Percentiles rank a stretch among this genome's conserved stretches.
phyloP scores from a whole-genome alignment of 163 green algal genomes.

The Coccomyxa subellipsoidea region DNA sequence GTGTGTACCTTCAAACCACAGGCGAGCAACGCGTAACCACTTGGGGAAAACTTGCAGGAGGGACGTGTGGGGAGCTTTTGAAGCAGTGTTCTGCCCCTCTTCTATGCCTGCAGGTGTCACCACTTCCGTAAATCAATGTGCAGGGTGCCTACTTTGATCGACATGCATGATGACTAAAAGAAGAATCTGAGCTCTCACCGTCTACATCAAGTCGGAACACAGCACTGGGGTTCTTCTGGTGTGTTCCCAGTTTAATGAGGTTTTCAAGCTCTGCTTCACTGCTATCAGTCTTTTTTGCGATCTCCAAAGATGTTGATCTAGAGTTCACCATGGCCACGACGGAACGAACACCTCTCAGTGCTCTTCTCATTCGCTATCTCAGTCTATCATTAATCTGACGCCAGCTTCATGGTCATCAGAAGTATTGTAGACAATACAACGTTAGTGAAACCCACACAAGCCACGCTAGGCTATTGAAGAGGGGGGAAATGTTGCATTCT shows the following conservation, averaged over 20 bases:
- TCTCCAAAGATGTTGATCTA: background rate
- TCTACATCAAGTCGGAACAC: background rate
- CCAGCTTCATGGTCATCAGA: too few species aligned
- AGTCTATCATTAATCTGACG: too few species aligned
- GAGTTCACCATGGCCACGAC: background rate
- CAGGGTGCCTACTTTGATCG: background rate
- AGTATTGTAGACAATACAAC: too few species aligned
- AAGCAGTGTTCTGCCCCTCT: background rate
- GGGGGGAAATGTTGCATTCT: too few species aligned
- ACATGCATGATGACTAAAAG: background rate
- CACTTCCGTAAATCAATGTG: background rate
- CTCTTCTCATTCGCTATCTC: background rate
- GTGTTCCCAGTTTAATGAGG: background rate
- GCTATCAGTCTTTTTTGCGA: background rate
- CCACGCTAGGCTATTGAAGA: too few species aligned
- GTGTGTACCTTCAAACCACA: slow-evolving; percentile 32
- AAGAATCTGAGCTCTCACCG: background rate
- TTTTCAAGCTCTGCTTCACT: background rate
- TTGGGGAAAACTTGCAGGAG: slow-evolving; percentile 25
- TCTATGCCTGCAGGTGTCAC: background rate
- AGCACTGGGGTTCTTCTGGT: background rate
- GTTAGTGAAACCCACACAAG: too few species aligned
- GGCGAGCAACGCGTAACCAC: slow-evolving; percentile 22
- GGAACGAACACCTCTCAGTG: background rate
- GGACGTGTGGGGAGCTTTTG: slow-evolving; percentile 1